These are phyloP conservation scores for Trichothecium roseum DNA, from an alignment of 2,329 filamentous ascomycete genomes.

Conservation along the genomic window DNA sequence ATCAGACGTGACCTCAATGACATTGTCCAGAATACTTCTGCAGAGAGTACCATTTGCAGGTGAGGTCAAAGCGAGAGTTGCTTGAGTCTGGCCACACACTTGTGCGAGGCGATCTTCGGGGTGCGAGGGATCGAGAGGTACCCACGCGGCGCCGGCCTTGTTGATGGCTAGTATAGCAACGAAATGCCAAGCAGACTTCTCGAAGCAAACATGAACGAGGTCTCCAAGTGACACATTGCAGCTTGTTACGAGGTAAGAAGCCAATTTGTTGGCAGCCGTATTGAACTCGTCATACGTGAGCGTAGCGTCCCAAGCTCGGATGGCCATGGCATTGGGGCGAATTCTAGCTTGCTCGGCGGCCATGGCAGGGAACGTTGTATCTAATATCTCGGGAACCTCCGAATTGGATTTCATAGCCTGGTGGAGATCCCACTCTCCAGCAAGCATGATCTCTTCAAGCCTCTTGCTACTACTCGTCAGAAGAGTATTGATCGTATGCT, in stretches of 20 bases:
- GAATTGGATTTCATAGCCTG: constrained; percentile 2
- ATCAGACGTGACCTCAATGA: constrained; percentile 2
- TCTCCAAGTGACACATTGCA: not conserved
- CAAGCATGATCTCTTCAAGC: not conserved
- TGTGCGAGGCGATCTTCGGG: constrained; percentile 6
- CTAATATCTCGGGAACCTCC: not conserved
- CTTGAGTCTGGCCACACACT: constrained; percentile 6
- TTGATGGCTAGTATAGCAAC: constrained; percentile 10
- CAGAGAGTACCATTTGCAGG: constrained; percentile 10
- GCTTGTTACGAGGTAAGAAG: constrained; percentile 3
- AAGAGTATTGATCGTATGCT: constrained; percentile 7
- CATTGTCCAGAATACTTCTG: constrained; percentile 4
- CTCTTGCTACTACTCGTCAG: not conserved
- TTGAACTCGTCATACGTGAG: constrained; percentile 6
- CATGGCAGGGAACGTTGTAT: not conserved
- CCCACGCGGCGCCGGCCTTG: constrained; percentile 10
- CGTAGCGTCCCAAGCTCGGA: constrained; percentile 7
- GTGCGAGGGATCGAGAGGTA: constrained; percentile 8
- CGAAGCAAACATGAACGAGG: constrained; percentile 16
- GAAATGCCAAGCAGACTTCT: constrained; percentile 14
- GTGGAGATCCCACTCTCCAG: constrained; percentile 1
- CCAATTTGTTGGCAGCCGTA: constrained; percentile 2
- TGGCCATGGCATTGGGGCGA: constrained; percentile 2
- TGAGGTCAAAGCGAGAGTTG: constrained; percentile 5
- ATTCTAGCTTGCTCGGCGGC: not conserved